Conservation (phyloP, 345 rosid genomes). For the Chamaenerion angustifolium region DNA sequence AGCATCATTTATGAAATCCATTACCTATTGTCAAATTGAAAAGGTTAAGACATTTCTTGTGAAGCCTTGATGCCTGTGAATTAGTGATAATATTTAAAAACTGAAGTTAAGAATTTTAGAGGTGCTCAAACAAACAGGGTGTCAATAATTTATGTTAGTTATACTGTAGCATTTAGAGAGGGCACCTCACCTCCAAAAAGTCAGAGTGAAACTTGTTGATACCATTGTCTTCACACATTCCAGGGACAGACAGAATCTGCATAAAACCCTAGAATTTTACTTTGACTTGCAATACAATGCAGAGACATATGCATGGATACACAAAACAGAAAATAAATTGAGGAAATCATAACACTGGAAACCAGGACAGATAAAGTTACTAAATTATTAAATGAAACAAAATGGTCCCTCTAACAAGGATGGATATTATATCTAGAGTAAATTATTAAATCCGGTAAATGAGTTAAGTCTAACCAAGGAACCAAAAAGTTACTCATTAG, state of each 20-base stretch:
- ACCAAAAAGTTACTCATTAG: neutral
- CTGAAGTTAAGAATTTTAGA: no score
- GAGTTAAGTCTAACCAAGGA: no score
- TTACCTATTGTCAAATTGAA: conserved; percentile 36
- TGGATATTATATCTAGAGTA: no score
- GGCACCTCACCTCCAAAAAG: conserved; percentile 52
- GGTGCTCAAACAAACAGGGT: no score
- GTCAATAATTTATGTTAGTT: no score
- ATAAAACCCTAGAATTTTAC: neutral
- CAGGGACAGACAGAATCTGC: conserved; percentile 46
- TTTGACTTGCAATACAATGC: neutral
- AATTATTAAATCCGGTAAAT: no score
- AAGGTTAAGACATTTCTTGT: neutral
- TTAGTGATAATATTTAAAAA: no score
- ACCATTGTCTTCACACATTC: conserved; percentile 26
- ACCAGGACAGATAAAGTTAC: no score
- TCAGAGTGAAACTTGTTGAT: conserved; percentile 34
- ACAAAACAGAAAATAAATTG: neutral
- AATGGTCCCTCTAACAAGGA: no score
- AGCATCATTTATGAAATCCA: conserved; percentile 97
- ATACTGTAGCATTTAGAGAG: neutral
- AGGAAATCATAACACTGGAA: no score
- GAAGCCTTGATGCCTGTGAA: no score
- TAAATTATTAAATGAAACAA: no score
- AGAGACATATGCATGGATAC: neutral